A percentile compares a stretch with the other conserved stretches of the same genome.
phyloP scores from a whole-genome alignment of 371 early-diverging fungal genomes.

The Saksenaea vasiformis region DNA sequence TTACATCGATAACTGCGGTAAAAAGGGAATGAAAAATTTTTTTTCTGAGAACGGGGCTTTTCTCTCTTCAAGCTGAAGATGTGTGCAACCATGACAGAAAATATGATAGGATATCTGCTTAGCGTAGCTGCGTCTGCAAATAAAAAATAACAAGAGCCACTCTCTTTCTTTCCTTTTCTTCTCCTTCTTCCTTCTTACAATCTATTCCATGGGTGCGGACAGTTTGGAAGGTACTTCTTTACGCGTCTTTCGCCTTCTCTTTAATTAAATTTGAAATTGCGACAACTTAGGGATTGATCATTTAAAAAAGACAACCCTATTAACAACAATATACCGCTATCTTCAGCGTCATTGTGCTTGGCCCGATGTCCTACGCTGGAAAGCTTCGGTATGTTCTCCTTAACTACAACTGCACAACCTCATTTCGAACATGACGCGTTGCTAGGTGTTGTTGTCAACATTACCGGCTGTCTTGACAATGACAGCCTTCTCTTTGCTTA shows the following conservation, averaged over 20 bases:
- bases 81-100: neutral
- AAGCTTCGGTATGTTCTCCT: constrained; percentile 33
- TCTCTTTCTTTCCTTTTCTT: neutral
- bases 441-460: constrained; percentile 38
- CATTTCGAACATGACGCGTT: neutral
- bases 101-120: neutral
- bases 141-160: neutral
- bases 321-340: constrained; percentile 14
- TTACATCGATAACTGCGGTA: constrained; percentile 16
- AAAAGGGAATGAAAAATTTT: constrained; percentile 16
- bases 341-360: constrained; percentile 20
- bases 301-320: constrained; percentile 7
- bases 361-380: constrained; percentile 49
- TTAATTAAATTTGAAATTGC: constrained; percentile 4
- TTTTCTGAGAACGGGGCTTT: constrained; percentile 1
- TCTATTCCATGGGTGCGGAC: neutral
- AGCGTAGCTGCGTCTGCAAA: neutral
- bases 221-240: neutral
- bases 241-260: neutral
- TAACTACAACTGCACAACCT: neutral
- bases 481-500: constrained; percentile 28
- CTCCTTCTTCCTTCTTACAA: neutral
- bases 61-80: constrained; percentile 6
- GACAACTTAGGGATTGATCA: neutral
- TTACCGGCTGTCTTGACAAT: constrained; percentile 29